Conservation (phyloP, 805 yeast species). For the Myxozyma monticola region DNA sequence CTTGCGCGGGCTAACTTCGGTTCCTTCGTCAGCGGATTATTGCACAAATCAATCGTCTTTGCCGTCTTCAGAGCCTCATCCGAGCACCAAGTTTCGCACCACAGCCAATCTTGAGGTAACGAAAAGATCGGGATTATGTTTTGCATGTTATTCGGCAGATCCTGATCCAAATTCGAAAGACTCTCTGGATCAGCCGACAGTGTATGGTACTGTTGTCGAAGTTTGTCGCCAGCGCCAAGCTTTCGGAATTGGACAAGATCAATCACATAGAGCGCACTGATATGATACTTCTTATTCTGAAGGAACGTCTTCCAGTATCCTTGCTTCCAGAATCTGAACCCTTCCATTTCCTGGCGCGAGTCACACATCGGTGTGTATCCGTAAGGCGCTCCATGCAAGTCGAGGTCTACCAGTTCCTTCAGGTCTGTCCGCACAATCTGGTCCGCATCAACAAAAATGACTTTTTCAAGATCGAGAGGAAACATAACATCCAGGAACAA, state of each 20-base stretch:
- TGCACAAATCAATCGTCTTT: conserved; percentile 79
- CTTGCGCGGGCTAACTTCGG: conserved; percentile 73
- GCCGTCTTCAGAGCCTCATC: conserved; percentile 62
- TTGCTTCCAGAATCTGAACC: conserved; percentile 85
- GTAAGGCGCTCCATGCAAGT: conserved; percentile 78
- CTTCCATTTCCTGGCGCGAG: conserved; percentile 75
- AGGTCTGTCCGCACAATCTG: conserved; percentile 77
- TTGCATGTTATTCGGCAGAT: conserved; percentile 88
- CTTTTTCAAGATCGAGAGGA: conserved; percentile 71
- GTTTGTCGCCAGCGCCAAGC: conserved; percentile 69
- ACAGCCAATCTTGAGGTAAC: conserved; percentile 79
- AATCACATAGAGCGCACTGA: conserved; percentile 78
- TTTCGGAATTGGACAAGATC: conserved; percentile 69
- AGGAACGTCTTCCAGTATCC: conserved; percentile 83
- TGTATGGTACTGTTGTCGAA: conserved; percentile 82
- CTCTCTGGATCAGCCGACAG: conserved; percentile 78
- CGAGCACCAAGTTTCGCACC: conserved; percentile 94
- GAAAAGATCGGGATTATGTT: conserved; percentile 63
- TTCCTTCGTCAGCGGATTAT: conserved; percentile 79
- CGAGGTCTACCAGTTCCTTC: conserved; percentile 64
- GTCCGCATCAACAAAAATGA: conserved; percentile 85
- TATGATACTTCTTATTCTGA: conserved; percentile 66
- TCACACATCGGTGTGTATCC: conserved; percentile 89
- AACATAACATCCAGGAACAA: conserved; percentile 83
- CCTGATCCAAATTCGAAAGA: conserved; percentile 83